Evolutionary conservation across 441 rosid genomes (phyloP).

Genomic region (Croton setiger): DNA sequence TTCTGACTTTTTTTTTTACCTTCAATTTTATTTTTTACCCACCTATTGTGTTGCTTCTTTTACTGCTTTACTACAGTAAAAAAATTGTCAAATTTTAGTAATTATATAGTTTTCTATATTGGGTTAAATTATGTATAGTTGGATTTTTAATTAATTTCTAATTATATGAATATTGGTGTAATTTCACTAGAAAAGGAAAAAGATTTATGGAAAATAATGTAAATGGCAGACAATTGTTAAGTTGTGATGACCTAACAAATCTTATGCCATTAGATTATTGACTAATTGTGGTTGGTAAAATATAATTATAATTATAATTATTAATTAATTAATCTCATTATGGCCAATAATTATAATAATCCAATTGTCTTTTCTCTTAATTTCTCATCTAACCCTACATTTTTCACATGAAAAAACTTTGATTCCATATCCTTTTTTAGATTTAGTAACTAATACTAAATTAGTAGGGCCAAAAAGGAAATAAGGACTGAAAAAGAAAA

Average conservation of each 20-base stretch:
- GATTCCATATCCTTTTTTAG: too few relatives aligned
- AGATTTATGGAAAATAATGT: constrained; percentile 6
- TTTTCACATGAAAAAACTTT: too few relatives aligned
- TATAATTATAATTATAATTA: not conserved
- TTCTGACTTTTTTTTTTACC: constrained; percentile 6
- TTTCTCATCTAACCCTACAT: too few relatives aligned
- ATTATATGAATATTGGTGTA: constrained; percentile 28
- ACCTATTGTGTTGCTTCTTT: constrained; percentile 23
- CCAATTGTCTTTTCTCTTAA: too few relatives aligned
- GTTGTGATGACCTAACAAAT: constrained; percentile 9
- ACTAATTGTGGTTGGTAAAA: not conserved
- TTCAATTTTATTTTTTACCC: not conserved
- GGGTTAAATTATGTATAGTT: not conserved
- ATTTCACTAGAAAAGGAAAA: constrained; percentile 23
- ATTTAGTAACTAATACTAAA: too few relatives aligned
- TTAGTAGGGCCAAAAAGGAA: too few relatives aligned
- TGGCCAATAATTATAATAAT: too few relatives aligned
- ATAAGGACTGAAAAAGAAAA: too few relatives aligned
- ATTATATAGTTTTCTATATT: too few relatives aligned
- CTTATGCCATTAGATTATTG: not conserved
- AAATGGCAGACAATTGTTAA: constrained; percentile 34
- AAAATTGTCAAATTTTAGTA: not conserved
- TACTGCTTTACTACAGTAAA: constrained; percentile 19
- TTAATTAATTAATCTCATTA: not conserved
- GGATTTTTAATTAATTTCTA: not conserved